Evolutionary conservation across 352 stramenopile genomes (phyloP).

Genomic region (Plasmopara viticola): DNA sequence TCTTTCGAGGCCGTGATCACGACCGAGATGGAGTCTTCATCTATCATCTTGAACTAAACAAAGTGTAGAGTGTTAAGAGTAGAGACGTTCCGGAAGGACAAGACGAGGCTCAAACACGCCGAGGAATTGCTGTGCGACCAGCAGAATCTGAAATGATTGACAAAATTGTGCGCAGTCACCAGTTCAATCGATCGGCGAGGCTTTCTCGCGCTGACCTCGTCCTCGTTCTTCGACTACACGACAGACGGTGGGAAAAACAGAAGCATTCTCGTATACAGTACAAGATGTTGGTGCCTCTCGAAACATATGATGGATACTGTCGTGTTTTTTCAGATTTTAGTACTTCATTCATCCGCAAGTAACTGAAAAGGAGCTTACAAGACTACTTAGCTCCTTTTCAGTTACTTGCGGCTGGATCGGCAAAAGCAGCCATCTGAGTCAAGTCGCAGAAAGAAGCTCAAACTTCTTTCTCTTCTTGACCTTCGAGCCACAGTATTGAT

Average conservation of each 20-base stretch:
- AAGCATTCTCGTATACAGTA: constrained; percentile 9
- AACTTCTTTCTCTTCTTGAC: too few relatives aligned
- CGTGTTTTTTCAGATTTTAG: too few relatives aligned
- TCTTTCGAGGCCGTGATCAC: constrained; percentile 61
- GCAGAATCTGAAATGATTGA: constrained; percentile 5
- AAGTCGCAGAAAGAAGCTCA: too few relatives aligned
- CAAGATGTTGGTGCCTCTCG: background rate
- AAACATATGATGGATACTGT: background rate
- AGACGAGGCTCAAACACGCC: background rate
- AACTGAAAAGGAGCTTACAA: too few relatives aligned
- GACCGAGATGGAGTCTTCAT: constrained; percentile 58
- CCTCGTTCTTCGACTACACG: constrained; percentile 23
- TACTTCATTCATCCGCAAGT: too few relatives aligned
- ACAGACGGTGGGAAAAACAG: constrained; percentile 31
- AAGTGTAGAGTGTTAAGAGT: background rate
- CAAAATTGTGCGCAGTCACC: constrained; percentile 12
- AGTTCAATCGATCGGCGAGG: constrained; percentile 15
- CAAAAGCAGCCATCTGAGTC: too few relatives aligned
- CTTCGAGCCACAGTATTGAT: too few relatives aligned
- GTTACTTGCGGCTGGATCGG: too few relatives aligned
- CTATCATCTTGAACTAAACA: constrained; percentile 32
- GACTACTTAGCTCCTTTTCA: background rate
- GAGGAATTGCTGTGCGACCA: constrained; percentile 1
- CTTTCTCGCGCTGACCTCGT: constrained; percentile 22
- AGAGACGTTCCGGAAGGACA: background rate